Base-by-base conservation (phyloP, 208 protist genomes). In the Trypanosoma cruzi region DNA sequence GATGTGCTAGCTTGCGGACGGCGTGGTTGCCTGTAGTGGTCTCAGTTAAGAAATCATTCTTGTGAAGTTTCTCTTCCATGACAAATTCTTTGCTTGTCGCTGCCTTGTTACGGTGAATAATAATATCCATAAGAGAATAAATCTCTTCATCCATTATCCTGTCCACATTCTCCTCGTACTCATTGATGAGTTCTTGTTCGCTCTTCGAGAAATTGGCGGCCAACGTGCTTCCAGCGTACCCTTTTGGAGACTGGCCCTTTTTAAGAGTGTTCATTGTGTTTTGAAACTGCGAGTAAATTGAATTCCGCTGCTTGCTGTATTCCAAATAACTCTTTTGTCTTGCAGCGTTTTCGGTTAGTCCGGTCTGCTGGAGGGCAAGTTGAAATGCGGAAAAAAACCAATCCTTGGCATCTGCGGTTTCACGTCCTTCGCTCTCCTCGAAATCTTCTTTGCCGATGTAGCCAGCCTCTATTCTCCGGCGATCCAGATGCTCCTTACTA, bases 61-160 rank as follows among this genome's bases (percentile, higher is more conserved):
- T 13, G 13, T 13, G 13, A 44, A 44, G 8, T 44, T 13, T 44
- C 37, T 50, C 11, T 3, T 65, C 28, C 28, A 22, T 42, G 24
- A 22, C 0, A 24, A 22, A 26, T 2, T 44, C 20, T 53, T 31
- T 22, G 22, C 6, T 0, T 4, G 31, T 42, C 20, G 18, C 13
- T 22, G 16, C 24, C 7, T 52, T 40, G 16, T 10, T 32, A 57
- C 56, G 6, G 18, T 60, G 18, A 36, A 78, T n/a, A 28, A 68
- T 22, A 32, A n/a, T n/a, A n/a, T 36, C 48, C 48, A 78, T 54
- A 14, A 78, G 64, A 31, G 36, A 31, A 24, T 73, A 52, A 26
- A 78, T 69, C 46, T 78, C 73, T 28, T 37, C 32, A 67, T 67
- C 57, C 56, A 61, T 70, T 14, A 73, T 73, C 16, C 53, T 0